Evolutionary conservation across 2,329 filamentous ascomycete species (phyloP).

Genomic region (Hirsutella rhossiliensis): DNA sequence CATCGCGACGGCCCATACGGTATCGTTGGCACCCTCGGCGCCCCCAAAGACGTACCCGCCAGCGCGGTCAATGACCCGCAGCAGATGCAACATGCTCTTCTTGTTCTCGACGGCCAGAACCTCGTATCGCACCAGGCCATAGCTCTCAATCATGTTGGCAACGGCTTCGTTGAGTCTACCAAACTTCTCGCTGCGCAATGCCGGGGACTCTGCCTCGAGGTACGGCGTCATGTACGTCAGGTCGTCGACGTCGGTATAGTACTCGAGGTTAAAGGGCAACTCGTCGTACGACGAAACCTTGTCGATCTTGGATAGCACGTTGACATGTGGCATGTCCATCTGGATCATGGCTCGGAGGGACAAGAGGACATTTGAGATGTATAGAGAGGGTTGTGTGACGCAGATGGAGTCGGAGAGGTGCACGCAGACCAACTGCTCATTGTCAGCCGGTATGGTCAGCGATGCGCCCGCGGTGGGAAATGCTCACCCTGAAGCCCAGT

Average conservation of each 20-base stretch:
- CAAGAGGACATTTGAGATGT: conserved; percentile 86
- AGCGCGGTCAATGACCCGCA: conserved; percentile 82
- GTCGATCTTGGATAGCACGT: conserved; percentile 96
- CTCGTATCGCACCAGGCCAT: conserved; percentile 82
- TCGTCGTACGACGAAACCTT: conserved; percentile 77
- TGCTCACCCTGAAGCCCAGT: conserved; percentile 68
- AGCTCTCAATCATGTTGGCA: conserved; percentile 76
- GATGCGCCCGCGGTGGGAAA: neutral
- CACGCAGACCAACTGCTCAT: conserved; percentile 68
- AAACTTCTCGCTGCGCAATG: conserved; percentile 62
- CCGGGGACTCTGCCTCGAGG: conserved; percentile 67
- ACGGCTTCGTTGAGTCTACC: conserved; percentile 76
- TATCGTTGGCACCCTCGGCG: conserved; percentile 86
- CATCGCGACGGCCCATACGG: conserved; percentile 95
- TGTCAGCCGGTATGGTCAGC: conserved; percentile 6
- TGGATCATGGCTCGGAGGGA: conserved; percentile 95
- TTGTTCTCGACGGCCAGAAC: conserved; percentile 95
- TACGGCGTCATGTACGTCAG: conserved; percentile 71
- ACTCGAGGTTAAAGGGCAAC: conserved; percentile 90
- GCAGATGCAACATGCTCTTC: conserved; percentile 85
- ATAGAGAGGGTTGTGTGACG: conserved; percentile 84
- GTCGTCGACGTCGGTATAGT: conserved; percentile 95
- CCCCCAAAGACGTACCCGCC: conserved; percentile 87
- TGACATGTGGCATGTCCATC: conserved; percentile 92
- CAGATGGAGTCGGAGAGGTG: conserved; percentile 93